These are phyloP conservation scores for Westerdykella aurantiaca DNA, from an alignment of 2,329 filamentous ascomycete genomes.

Conservation along the genomic window DNA sequence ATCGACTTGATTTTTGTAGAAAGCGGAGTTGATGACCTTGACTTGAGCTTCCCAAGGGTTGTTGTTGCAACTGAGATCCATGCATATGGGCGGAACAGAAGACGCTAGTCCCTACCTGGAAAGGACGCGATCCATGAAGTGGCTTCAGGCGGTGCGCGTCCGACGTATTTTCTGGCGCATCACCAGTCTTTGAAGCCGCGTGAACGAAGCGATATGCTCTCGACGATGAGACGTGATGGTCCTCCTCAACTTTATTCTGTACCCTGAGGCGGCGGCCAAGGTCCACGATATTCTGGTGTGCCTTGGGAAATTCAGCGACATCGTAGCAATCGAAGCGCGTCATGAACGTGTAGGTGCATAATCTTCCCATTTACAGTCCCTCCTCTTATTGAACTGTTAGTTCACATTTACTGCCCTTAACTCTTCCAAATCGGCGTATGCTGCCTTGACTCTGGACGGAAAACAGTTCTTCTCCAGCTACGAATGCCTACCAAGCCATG, in stretches of 20 bases:
- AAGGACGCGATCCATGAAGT: neutral
- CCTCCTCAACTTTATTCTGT: constrained; percentile 64
- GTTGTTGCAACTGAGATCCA: neutral
- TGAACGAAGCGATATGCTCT: neutral
- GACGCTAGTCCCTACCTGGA: neutral
- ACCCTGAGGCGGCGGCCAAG: constrained; percentile 63
- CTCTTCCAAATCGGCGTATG: constrained; percentile 74
- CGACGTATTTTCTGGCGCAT: too few species aligned
- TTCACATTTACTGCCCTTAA: constrained; percentile 71
- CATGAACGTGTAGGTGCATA: constrained; percentile 54
- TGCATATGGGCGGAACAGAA: neutral
- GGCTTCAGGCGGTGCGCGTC: neutral
- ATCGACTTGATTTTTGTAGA: neutral
- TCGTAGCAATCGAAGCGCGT: constrained; percentile 67
- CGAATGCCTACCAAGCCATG: constrained; percentile 49
- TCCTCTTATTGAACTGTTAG: constrained; percentile 32
- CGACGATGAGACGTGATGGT: constrained; percentile 33
- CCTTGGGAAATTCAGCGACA: constrained; percentile 72
- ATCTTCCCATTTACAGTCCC: constrained; percentile 8
- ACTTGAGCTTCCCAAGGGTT: neutral
- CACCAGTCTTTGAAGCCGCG: too few species aligned
- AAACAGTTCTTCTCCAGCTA: constrained; percentile 69
- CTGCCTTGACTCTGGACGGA: constrained; percentile 62
- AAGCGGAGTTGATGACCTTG: neutral
- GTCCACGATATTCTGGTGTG: constrained; percentile 70